These are phyloP conservation scores for Fraxinus velutina DNA, from an alignment of 305 asterid genomes.

Conservation along the genomic window DNA sequence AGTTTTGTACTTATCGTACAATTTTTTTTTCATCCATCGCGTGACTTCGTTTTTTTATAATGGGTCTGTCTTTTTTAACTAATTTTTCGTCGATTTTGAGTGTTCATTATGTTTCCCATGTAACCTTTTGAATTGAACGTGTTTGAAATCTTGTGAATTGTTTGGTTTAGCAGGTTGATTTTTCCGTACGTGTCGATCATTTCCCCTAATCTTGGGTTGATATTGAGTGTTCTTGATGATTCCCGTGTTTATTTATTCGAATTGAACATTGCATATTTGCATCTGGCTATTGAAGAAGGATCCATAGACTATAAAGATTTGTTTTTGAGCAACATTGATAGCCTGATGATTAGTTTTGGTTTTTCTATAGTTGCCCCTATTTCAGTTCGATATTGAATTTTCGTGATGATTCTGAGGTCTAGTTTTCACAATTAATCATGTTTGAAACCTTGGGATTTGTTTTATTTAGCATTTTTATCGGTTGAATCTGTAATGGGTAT, in stretches of 20 bases:
- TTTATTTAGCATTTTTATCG: not conserved
- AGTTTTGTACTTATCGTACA: not conserved
- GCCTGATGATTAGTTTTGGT: not conserved
- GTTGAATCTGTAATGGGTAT: not conserved
- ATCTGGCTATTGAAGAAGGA: not conserved
- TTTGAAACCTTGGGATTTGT: not conserved
- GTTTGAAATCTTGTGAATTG: not conserved
- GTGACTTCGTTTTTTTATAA: not conserved
- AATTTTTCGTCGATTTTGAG: not conserved
- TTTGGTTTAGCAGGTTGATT: not conserved
- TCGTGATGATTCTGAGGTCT: not conserved
- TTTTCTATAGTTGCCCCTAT: not conserved
- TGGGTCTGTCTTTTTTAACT: constrained; percentile 16
- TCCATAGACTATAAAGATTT: not conserved
- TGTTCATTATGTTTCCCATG: not conserved
- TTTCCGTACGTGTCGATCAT: not conserved
- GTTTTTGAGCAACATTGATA: not conserved
- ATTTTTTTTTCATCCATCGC: not conserved
- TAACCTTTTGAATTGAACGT: not conserved
- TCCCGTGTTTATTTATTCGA: not conserved
- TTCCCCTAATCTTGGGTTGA: not conserved
- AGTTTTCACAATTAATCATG: not conserved
- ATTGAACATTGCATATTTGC: not conserved
- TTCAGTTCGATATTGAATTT: not conserved
- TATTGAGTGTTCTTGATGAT: not conserved